These are phyloP conservation scores for Starmerella ratchasimensis DNA, from an alignment of 805 yeast species.

Conservation along the genomic window DNA sequence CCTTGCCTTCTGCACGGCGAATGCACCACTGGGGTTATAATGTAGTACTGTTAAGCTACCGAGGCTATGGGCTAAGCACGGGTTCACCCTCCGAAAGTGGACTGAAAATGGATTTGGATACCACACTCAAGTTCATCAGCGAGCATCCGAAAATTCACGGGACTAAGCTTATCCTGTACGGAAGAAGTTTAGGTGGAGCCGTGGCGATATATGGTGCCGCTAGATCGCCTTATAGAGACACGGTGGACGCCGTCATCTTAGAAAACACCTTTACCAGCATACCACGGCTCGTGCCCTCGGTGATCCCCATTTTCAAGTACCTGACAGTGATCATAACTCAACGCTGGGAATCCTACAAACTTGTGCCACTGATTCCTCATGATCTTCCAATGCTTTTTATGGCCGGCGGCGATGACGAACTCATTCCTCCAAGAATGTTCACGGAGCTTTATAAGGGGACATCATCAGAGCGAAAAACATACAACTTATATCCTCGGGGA, in stretches of 20 bases:
- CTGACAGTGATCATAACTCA: constrained; percentile 48
- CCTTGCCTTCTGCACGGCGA: constrained; percentile 62
- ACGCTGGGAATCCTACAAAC: constrained; percentile 63
- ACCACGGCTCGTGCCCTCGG: constrained; percentile 41
- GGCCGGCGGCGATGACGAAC: constrained; percentile 68
- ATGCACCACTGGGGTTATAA: constrained; percentile 58
- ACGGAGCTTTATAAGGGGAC: constrained; percentile 40
- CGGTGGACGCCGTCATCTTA: constrained; percentile 49
- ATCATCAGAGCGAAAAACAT: constrained; percentile 38
- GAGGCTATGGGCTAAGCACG: constrained; percentile 78
- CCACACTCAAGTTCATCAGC: constrained; percentile 46
- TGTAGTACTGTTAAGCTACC: constrained; percentile 71
- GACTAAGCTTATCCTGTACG: constrained; percentile 55
- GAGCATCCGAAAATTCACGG: constrained; percentile 39
- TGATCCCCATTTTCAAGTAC: constrained; percentile 25
- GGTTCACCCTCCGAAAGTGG: constrained; percentile 71
- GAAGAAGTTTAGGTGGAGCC: constrained; percentile 91
- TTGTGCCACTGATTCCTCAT: constrained; percentile 38
- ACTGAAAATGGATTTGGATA: constrained; percentile 65
- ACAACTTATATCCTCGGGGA: constrained; percentile 43
- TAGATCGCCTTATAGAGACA: constrained; percentile 25
- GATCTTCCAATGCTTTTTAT: constrained; percentile 55
- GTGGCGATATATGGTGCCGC: constrained; percentile 57
- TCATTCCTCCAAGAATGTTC: constrained; percentile 85
- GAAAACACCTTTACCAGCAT: constrained; percentile 81